Base-by-base conservation (phyloP, 352 stramenopile genomes). In the Phytophthora pluvialis region DNA sequence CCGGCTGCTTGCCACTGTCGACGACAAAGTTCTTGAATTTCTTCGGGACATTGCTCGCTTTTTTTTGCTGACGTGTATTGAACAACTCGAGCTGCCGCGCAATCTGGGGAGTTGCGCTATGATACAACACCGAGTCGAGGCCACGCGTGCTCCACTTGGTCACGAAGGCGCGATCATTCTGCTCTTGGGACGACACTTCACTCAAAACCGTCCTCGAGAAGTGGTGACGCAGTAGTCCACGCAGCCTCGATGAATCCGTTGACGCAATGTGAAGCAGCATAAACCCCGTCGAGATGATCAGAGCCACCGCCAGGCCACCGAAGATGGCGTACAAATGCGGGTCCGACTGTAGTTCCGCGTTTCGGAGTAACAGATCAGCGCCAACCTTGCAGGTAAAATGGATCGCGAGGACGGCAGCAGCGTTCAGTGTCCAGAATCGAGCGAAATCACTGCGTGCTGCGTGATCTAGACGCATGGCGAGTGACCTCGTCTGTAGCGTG, bases 291-390 rank as follows among this genome's bases (percentile, higher is more conserved):
- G 67, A 73, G 29, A 77, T 70, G 5, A 67, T 40, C 10, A 73
- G 28, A 0, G 67, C 58, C 15, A 80, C 48, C 1, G 57, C 15
- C 28, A 74, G 33, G 6, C 67, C 64, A 6, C 67, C 64, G n/a
- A 73, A 60, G 15, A 80, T 74, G 10, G 72, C 72, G 56, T 75
- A 80, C 18, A 77, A 29, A n/a, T 77, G 72, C 18, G 72, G 72
- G 21, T 80, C 72, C 0, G 64, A 77, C 45, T 50, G 64, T 9
- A 80, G 38, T 25, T 68, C 59, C 0, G 67, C 64, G 13, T 76
- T 70, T 10, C 63, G 29, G 8, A 71, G 36, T 0, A 77, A 1
- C 3, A 55, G 42, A 50, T 80, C 62, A 4, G 60, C 46, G 13
- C 36, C 45, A 0, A 42, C 50, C 35, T 77, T 80, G 64, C 64